A percentile compares a stretch with the other conserved stretches of the same genome.
phyloP scores from a whole-genome alignment of 768 basidiomycete species.

The Hydnomerulius pinastri region DNA sequence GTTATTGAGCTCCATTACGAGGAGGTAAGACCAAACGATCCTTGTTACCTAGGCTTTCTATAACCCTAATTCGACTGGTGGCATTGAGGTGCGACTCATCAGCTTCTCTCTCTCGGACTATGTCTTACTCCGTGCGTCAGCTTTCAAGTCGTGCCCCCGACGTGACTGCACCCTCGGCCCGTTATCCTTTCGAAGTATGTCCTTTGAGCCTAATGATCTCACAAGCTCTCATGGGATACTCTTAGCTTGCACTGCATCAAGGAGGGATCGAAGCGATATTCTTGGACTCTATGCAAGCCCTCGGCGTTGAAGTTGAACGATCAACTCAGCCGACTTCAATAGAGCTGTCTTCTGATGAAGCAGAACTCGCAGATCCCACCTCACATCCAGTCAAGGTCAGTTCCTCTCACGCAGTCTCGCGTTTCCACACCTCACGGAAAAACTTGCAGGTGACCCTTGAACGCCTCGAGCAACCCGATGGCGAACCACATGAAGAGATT shows the following conservation, averaged over 20 bases:
- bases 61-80: conserved; percentile 60
- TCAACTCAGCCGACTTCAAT: conserved; percentile 31
- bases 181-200: conserved; percentile 70
- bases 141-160: conserved; percentile 63
- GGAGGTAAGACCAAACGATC: neutral
- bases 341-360: conserved; percentile 28
- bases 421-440: conserved; percentile 2
- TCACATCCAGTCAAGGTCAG: conserved; percentile 25
- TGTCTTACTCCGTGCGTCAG: conserved; percentile 33
- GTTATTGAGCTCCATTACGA: conserved; percentile 16
- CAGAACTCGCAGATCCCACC: conserved; percentile 20
- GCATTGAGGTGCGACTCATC: conserved; percentile 50
- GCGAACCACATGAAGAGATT: conserved; percentile 46
- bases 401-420: neutral
- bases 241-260: conserved; percentile 35
- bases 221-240: neutral
- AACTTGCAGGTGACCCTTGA: conserved; percentile 21
- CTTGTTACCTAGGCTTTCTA: conserved; percentile 62
- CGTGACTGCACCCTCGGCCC: conserved; percentile 58
- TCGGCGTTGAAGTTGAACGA: conserved; percentile 35
- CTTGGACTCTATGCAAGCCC: conserved; percentile 33
- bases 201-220: neutral
- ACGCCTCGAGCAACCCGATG: conserved; percentile 27
- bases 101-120: neutral
- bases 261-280: conserved; percentile 37